A percentile compares a stretch with the other conserved stretches of the same genome.
Conservation (phyloP, 2,329 filamentous ascomycete genomes). For the Mycosphaerelloides madeirae region DNA sequence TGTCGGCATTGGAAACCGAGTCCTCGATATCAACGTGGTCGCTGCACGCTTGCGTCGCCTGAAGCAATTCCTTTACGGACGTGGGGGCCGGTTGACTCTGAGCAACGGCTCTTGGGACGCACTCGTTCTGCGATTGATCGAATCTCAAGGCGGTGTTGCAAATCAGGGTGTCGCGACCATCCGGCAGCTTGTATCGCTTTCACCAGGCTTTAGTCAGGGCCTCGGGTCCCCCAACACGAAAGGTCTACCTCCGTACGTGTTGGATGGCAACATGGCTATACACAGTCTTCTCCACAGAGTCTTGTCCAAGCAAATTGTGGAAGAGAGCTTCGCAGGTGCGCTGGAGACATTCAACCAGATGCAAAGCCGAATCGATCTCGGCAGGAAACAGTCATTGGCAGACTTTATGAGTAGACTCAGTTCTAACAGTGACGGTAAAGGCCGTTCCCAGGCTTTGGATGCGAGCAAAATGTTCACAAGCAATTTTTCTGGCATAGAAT, state of each 20-base stretch:
- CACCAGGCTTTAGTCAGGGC: slow-evolving; percentile 40
- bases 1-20: slow-evolving; percentile 40
- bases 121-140: slow-evolving; percentile 47
- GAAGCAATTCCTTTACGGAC: slow-evolving; percentile 14
- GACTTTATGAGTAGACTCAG: slow-evolving; percentile 36
- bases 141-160: slow-evolving; percentile 45
- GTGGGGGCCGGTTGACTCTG: slow-evolving; percentile 34
- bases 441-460: slow-evolving; percentile 16
- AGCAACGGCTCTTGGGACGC: slow-evolving; percentile 43
- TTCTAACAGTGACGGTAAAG: not conserved
- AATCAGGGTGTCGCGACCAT: slow-evolving; percentile 43
- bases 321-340: slow-evolving; percentile 37
- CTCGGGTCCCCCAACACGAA: slow-evolving; percentile 34
- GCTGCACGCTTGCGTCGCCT: slow-evolving; percentile 31
- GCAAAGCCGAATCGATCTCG: slow-evolving; percentile 39
- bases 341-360: slow-evolving; percentile 36
- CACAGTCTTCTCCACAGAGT: slow-evolving; percentile 42
- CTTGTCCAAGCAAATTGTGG: slow-evolving; percentile 36
- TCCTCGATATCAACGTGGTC: slow-evolving; percentile 33
- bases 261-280: slow-evolving; percentile 41
- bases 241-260: slow-evolving; percentile 37
- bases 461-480: slow-evolving; percentile 24
- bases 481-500: slow-evolving; percentile 37
- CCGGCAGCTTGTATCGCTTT: slow-evolving; percentile 34
- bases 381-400: slow-evolving; percentile 39